phyloP scores from a whole-genome alignment of 805 yeast genomes.

The Ogataea ganodermae region DNA sequence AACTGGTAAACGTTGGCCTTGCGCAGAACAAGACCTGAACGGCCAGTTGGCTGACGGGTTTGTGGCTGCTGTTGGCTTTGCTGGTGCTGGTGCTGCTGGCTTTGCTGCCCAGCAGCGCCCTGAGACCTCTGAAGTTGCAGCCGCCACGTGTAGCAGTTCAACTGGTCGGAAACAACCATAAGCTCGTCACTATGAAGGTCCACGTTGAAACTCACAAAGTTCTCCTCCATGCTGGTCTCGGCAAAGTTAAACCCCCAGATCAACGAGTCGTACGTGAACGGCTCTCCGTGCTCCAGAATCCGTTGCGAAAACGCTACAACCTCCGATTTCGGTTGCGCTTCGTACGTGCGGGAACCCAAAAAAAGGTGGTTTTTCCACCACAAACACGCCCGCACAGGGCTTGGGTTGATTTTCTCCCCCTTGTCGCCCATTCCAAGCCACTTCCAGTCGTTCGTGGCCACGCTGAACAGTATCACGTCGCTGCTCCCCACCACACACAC shows the following conservation, averaged over 20 bases:
- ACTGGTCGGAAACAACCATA: conserved; percentile 33
- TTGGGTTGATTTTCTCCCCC: conserved; percentile 30
- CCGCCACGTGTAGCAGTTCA: conserved; percentile 40
- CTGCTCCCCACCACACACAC: conserved; percentile 52
- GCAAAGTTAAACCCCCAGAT: conserved; percentile 38
- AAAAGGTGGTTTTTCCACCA: conserved; percentile 39
- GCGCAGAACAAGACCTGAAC: conserved; percentile 19
- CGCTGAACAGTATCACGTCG: conserved; percentile 46
- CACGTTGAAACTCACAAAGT: conserved; percentile 32
- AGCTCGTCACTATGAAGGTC: conserved; percentile 32
- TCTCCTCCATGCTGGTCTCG: conserved; percentile 30
- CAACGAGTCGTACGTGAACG: conserved; percentile 31
- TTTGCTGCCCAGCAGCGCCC: no score
- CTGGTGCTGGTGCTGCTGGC: neutral
- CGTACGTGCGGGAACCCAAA: conserved; percentile 29
- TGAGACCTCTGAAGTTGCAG: conserved; percentile 13
- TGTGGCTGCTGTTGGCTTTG: neutral
- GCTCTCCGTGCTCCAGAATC: conserved; percentile 25
- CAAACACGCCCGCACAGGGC: conserved; percentile 38
- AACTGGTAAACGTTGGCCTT: conserved; percentile 32
- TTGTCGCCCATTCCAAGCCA: conserved; percentile 38
- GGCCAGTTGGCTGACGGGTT: neutral
- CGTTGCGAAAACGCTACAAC: conserved; percentile 31
- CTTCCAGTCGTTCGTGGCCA: conserved; percentile 48
- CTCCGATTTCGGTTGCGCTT: conserved; percentile 31